Base-by-base conservation (phyloP, 2,329 filamentous ascomycete species). In the Epichloe sp. region DNA sequence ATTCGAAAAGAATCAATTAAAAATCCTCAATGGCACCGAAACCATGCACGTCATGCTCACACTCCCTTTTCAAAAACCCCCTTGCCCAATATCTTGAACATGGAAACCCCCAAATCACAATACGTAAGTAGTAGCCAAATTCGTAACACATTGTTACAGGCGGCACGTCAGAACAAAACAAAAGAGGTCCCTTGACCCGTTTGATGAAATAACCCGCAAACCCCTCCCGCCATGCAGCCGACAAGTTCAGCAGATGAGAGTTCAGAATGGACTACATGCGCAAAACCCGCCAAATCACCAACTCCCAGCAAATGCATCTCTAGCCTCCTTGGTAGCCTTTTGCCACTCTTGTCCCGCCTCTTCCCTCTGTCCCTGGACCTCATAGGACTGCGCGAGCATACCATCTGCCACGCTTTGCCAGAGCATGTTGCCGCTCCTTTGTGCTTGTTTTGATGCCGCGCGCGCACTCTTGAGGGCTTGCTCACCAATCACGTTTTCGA, bases 351-450 rank as follows among this genome's bases (percentile, higher is more conserved):
- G 57, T 45, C 59, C 60, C 10, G 72, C 71, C 54, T 74, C 70
- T 4, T 66, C 63, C 38, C 63, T 60, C 58, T 85, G 80, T 21
- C 86, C 86, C 60, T 86, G 80, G 51, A 85, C 77, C 58, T 88
- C 85, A 56, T 85, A 77, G 21, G 83, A 87, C 59, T 88, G 80
- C 1, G 83, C 83, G 46, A 91, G 73, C 78, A 93, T 84, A 21
- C 84, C 85, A 57, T 86, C 82, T 1, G 86, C 85, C 7, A 94
- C 88, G 60, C 85, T 89, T 70, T 82, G 82, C 86, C 86, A 90
- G 48, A 89, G 67, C 15, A 80, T 71, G 61, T 87, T 86, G 21
- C 83, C 82, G 57, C 82, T 85, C 62, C 79, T 79, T 56, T 78
- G 77, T 5, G 85, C 83, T 69, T 86, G 83, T 42, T 76, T 77